phyloP scores from a whole-genome alignment of 2,329 filamentous ascomycete genomes.

The Fusarium sp. region DNA sequence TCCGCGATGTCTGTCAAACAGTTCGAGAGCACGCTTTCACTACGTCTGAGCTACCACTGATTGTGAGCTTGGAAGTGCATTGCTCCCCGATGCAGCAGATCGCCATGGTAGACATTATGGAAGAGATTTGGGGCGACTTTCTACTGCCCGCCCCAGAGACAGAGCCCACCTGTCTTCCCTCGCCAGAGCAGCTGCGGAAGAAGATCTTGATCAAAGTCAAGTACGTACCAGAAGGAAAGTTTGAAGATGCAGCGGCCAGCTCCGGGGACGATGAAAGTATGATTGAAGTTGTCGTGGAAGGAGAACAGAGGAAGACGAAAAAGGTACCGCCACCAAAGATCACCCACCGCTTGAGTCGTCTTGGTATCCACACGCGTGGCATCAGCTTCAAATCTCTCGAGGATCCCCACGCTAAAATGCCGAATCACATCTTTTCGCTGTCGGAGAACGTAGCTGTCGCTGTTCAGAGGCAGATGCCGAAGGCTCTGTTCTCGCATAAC shows the following conservation, averaged over 20 bases:
- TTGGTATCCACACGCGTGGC: conserved; percentile 16
- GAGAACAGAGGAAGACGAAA: conserved; percentile 6
- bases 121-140: conserved; percentile 81
- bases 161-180: conserved; percentile 64
- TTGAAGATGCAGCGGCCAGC: not conserved
- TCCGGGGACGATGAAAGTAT: conserved; percentile 3
- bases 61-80: conserved; percentile 93
- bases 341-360: not conserved
- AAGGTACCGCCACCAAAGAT: conserved; percentile 18
- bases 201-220: conserved; percentile 91
- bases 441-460: conserved; percentile 79
- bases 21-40: conserved; percentile 84
- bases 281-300: conserved; percentile 4
- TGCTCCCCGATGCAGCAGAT: conserved; percentile 84
- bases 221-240: conserved; percentile 34
- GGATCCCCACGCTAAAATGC: conserved; percentile 60
- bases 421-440: conserved; percentile 85
- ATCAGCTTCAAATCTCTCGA: conserved; percentile 14
- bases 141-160: conserved; percentile 72
- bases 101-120: conserved; percentile 94
- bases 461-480: conserved; percentile 70
- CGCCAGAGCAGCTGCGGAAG: conserved; percentile 75
- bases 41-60: conserved; percentile 81
- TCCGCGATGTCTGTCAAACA: conserved; percentile 85
- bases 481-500: conserved; percentile 85